A percentile compares a stretch with the other conserved stretches of the same genome.
Conservation (phyloP, 352 stramenopile species). For the Globisporangium heterothallicum region DNA sequence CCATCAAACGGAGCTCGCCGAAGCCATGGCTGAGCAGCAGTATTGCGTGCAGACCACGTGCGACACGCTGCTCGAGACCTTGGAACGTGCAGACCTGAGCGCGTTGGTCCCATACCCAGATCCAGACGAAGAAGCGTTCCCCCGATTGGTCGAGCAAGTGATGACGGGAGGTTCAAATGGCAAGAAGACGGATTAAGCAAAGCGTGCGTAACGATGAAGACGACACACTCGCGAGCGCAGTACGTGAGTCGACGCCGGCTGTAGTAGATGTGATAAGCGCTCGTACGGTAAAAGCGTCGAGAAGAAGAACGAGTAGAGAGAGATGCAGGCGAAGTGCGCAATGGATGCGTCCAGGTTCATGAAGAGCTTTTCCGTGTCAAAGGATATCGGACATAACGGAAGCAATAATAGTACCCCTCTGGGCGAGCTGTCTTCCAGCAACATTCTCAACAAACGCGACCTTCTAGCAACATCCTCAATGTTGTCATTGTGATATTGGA, state of each 20-base stretch:
- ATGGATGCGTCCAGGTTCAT: too few relatives aligned
- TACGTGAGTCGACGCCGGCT: too few relatives aligned
- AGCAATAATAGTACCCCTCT: too few relatives aligned
- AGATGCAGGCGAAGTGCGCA: too few relatives aligned
- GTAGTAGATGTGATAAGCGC: too few relatives aligned
- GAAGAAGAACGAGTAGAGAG: too few relatives aligned
- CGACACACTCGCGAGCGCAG: too few relatives aligned
- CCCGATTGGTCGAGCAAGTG: conserved; percentile 52
- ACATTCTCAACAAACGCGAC: not conserved
- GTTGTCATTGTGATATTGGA: not conserved
- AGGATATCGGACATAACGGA: too few relatives aligned
- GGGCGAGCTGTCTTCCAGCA: too few relatives aligned
- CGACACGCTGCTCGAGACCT: conserved; percentile 23
- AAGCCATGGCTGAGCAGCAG: conserved; percentile 79
- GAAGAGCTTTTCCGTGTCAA: too few relatives aligned
- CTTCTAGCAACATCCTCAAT: not conserved
- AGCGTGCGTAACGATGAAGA: too few relatives aligned
- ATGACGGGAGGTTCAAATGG: not conserved
- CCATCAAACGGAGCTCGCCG: conserved; percentile 94
- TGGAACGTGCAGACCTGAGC: conserved; percentile 35
- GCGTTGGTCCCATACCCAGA: conserved; percentile 47
- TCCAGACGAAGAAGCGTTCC: conserved; percentile 59
- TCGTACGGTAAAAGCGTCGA: too few relatives aligned
- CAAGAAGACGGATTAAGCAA: not conserved
- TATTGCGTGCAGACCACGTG: conserved; percentile 59